These are phyloP conservation scores for Penicillium sp. DNA, from an alignment of 2,329 filamentous ascomycete genomes.

Conservation along the genomic window DNA sequence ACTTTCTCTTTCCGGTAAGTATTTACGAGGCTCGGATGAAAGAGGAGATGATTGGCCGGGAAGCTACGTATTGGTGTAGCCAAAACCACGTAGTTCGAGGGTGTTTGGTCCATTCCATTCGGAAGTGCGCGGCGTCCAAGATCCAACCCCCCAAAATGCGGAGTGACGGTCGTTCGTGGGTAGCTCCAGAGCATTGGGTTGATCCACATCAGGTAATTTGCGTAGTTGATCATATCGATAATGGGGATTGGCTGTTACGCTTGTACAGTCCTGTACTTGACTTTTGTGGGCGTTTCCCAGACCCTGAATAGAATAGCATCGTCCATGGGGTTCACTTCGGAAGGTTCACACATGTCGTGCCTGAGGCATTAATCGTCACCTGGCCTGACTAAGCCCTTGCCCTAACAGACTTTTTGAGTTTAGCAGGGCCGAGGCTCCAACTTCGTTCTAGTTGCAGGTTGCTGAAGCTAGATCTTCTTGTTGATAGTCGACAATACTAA, in stretches of 20 bases:
- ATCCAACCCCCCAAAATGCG: slow-evolving; percentile 14
- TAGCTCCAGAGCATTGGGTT: slow-evolving; percentile 8
- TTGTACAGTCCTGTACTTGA: not conserved
- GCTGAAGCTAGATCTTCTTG: not conserved
- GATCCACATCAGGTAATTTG: slow-evolving; percentile 1
- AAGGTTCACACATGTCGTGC: not conserved
- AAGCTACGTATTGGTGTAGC: not conserved
- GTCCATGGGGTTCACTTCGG: not conserved
- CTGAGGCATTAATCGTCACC: slow-evolving; percentile 4
- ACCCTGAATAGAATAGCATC: not conserved
- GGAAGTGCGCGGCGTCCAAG: not conserved
- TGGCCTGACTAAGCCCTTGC: slow-evolving; percentile 12
- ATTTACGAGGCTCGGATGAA: not conserved
- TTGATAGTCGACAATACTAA: not conserved
- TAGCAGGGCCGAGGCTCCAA: slow-evolving; percentile 14
- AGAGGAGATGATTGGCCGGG: not conserved
- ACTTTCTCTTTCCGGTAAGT: not conserved
- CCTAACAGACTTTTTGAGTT: slow-evolving; percentile 14
- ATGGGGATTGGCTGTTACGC: not conserved
- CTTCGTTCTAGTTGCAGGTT: slow-evolving; percentile 1
- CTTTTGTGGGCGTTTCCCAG: not conserved
- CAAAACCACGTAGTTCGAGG: not conserved
- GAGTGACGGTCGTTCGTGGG: slow-evolving; percentile 10
- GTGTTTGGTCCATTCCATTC: not conserved
- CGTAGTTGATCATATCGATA: not conserved